A percentile compares a stretch with the other conserved stretches of the same genome.
phyloP scores from a whole-genome alignment of 805 yeast species.

The Yarrowia divulgata region DNA sequence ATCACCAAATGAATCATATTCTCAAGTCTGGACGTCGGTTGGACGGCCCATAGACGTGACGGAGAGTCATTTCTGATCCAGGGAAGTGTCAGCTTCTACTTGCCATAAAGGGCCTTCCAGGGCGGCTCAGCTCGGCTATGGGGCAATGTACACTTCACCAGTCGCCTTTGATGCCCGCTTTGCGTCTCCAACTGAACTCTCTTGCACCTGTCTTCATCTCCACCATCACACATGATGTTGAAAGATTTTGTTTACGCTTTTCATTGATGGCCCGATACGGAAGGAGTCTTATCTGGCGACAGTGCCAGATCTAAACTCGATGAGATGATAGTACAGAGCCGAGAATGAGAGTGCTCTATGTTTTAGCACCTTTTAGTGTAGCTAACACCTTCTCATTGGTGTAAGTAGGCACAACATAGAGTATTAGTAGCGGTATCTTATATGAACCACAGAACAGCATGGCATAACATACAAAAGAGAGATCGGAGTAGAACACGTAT shows the following conservation, averaged over 20 bases:
- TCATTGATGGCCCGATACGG: neutral
- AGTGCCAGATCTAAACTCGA: neutral
- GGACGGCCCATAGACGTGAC: neutral
- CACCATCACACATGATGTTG: neutral
- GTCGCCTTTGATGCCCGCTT: neutral
- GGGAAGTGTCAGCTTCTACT: slow-evolving; percentile 1
- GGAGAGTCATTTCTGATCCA: neutral
- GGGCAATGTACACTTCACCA: neutral
- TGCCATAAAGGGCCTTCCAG: slow-evolving; percentile 5
- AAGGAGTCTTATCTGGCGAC: slow-evolving; percentile 6
- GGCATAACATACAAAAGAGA: neutral
- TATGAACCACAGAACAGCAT: neutral
- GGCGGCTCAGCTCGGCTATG: neutral
- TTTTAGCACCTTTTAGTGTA: neutral
- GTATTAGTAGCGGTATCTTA: neutral
- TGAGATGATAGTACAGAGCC: neutral
- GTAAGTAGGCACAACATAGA: neutral
- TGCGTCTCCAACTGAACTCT: neutral
- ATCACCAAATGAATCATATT: slow-evolving; percentile 9
- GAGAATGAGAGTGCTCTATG: too few species aligned
- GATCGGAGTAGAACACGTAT: neutral
- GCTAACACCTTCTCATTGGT: neutral
- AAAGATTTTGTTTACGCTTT: neutral
- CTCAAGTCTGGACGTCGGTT: neutral
- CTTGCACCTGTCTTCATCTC: neutral